Evolutionary conservation across 495 filamentous ascomycete genomes (phyloP).

Genomic region (Cercophora newfieldiana): DNA sequence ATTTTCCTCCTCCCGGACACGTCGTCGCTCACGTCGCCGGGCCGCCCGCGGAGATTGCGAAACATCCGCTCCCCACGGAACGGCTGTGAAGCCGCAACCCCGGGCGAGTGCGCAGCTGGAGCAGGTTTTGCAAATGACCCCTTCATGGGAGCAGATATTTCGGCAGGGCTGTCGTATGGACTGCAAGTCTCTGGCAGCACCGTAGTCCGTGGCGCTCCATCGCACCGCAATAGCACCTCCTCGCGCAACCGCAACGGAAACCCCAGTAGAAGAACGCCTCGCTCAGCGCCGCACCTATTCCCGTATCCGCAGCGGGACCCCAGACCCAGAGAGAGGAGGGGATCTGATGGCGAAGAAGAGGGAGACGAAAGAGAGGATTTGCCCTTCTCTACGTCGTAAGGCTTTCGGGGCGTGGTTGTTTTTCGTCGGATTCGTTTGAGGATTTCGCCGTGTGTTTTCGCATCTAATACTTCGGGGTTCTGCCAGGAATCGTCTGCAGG

Average conservation of each 20-base stretch:
- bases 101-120: not conserved
- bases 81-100: not conserved
- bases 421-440: too few relatives aligned
- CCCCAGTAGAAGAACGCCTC: not conserved
- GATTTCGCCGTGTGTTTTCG: too few relatives aligned
- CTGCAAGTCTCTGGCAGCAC: not conserved
- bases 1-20: not conserved
- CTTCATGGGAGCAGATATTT: not conserved
- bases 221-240: not conserved
- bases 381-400: not conserved
- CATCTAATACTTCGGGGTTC: too few relatives aligned
- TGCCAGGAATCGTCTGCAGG: too few relatives aligned
- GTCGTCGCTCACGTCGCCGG: not conserved
- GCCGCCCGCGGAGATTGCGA: not conserved
- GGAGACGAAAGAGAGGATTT: not conserved
- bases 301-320: not conserved
- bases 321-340: not conserved
- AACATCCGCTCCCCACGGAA: not conserved
- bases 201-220: not conserved
- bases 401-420: not conserved
- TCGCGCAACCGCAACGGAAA: not conserved
- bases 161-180: not conserved
- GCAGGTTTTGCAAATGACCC: not conserved
- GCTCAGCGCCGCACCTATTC: not conserved
- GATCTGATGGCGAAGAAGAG: too few relatives aligned